Conservation (phyloP, 140 eudicot genomes). For the Artemisia princeps region DNA sequence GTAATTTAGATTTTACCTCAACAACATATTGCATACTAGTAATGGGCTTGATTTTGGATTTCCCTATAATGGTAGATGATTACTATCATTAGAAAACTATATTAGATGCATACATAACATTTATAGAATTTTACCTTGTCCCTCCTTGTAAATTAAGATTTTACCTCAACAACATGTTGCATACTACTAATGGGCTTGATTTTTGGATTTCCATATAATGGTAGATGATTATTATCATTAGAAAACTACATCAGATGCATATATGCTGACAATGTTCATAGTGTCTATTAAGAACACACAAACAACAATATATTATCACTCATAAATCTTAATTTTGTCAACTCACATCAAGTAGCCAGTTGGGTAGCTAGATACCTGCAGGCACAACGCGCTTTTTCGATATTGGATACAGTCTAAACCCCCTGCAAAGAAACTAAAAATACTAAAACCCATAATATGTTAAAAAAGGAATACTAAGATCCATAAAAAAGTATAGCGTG, state of each 20-base stretch:
- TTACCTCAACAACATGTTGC: conserved; percentile 91
- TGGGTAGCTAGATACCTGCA: conserved; percentile 65
- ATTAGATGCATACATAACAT: no score
- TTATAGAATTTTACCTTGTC: no score
- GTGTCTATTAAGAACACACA: neutral
- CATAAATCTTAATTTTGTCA: neutral
- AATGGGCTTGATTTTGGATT: conserved; percentile 66
- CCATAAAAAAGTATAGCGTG: conserved; percentile 45
- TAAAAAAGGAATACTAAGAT: neutral
- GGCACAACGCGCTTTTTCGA: conserved; percentile 64
- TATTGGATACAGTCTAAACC: conserved; percentile 72
- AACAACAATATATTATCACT: neutral
- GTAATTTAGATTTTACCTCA: conserved; percentile 41
- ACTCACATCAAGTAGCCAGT: conserved; percentile 95
- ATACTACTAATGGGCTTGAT: conserved; percentile 73
- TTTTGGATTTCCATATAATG: conserved; percentile 69
- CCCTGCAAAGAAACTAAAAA: conserved; percentile 33
- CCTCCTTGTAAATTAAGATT: no score
- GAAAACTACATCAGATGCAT: no score
- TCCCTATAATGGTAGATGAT: conserved; percentile 49
- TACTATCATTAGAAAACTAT: neutral
- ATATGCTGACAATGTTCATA: neutral
- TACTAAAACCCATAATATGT: neutral
- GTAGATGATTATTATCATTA: conserved; percentile 15
- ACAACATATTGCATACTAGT: conserved; percentile 66